Evolutionary conservation across 805 yeast species (phyloP).

Genomic region (Ogataea neopini): DNA sequence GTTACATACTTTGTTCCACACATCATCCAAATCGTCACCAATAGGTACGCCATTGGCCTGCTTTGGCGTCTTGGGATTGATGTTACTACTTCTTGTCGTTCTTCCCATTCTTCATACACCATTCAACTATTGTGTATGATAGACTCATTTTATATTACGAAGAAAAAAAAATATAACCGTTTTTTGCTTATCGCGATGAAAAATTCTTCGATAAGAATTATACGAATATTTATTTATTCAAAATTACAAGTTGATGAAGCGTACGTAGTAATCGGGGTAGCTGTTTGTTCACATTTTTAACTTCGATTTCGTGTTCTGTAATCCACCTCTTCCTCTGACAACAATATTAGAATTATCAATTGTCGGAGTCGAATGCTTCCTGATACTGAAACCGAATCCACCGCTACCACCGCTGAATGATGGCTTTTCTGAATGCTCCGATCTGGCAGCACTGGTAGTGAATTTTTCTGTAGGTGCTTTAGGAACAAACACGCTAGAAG

Average conservation of each 20-base stretch:
- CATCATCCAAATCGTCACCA: constrained; percentile 29
- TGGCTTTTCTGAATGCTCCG: not conserved
- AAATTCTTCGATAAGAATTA: not conserved
- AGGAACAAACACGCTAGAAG: not conserved
- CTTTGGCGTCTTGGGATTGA: constrained; percentile 9
- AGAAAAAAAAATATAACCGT: no score
- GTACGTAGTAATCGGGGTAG: no score
- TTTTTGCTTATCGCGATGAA: constrained; percentile 3
- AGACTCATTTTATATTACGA: not conserved
- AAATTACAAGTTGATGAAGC: no score
- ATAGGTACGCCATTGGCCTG: constrained; percentile 9
- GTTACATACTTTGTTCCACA: constrained; percentile 25
- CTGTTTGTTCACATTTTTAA: constrained; percentile 27
- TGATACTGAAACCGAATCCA: constrained; percentile 14
- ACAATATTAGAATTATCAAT: constrained; percentile 17
- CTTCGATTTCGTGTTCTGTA: constrained; percentile 25
- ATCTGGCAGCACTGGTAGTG: not conserved
- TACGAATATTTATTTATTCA: no score
- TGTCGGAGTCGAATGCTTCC: constrained; percentile 19
- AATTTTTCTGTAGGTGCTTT: not conserved
- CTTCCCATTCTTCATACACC: constrained; percentile 1
- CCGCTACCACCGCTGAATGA: not conserved
- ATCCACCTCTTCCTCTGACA: constrained; percentile 29
- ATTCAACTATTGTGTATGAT: not conserved
- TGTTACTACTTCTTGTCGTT: not conserved